Base-by-base conservation (phyloP, 495 filamentous ascomycete genomes). In the Elaphomyces granulatus region DNA sequence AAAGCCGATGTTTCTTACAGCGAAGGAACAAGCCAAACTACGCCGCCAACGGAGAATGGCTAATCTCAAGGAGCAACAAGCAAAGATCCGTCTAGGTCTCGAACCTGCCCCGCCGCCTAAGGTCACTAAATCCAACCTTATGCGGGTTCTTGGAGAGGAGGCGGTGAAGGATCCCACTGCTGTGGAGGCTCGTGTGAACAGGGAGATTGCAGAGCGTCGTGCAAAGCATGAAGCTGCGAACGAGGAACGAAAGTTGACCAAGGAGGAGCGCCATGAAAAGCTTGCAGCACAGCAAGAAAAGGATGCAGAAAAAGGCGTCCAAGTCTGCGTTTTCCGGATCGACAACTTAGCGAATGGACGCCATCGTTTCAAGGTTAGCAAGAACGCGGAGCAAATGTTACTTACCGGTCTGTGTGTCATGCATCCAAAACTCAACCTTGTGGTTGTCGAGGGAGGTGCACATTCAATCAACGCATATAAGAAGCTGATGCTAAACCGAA, bases 151-250 rank as follows among this genome's bases (percentile, higher is more conserved):
- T n/a, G 90, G 90, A 32, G 85, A 96, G 52, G 82, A 94, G 56
- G 90, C 90, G 2, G 87, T 99, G 48, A 93, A 93, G 50, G 90
- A 99, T 55, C 90, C 90, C 8, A 99, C 90, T 2, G 90, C 90
- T 15, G 87, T 96, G 20, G 90, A 99, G 61, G 87, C 90, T 26
- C 76, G 84, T 18, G 90, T 99, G 26, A 92, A 83, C 59, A 67
- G 75, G 16, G 84, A 96, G 49, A 94, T 99, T 34, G 79, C 78
- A 32, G 87, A 88, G 19, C 85, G 90, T 23, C 71, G 77, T 32
- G 64, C 78, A 35, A 69, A 77, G 41, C 90, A 99, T 58, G 67
- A 85, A 45, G 49, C 70, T 33, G 66, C 67, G 46, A 99, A 99
- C 58, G 82, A 87, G 48, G 81, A 84, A 37, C 78, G 90, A 38